Base-by-base conservation (phyloP, 2,329 filamentous ascomycete genomes). In the Rutstroemia sp. region DNA sequence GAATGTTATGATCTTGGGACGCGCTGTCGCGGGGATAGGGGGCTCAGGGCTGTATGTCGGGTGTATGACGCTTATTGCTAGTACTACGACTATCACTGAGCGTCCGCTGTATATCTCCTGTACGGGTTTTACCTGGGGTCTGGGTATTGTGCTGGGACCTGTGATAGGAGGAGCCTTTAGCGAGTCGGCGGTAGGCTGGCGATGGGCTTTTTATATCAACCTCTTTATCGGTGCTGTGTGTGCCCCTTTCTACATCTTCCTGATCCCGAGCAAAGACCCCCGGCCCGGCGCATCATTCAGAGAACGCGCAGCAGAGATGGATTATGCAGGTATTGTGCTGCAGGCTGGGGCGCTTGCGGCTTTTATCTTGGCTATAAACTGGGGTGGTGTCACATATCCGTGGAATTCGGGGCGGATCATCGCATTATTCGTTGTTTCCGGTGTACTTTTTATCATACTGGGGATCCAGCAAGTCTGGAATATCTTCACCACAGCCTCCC, bases 141-240 rank as follows among this genome's bases (percentile, higher is more conserved):
- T 19, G 3, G 74, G 73, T 3, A 65, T 67, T 34, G 66, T 73
- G 10, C 57, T 76, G 2, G 74, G 74, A 0, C 73, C 73, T 4
- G 57, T 70, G 39, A 61, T 45, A 45, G 5, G 42, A 19, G 19
- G 19, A 9, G 19, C 19, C 5, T 7, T 45, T 5, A 19, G 23
- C 12, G 23, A 19, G 25, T 72, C 51, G 69, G 71, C 23, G 67
- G 67, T 17, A 65, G 63, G 14, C 71, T 73, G 30, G 58, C 68
- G 4, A 66, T 72, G 39, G 72, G 69, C 69, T 0, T 78, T 78
- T 57, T 84, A 84, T 62, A 76, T 84, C 69, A 84, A 83, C 60
- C 70, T 83, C 0, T 67, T 78, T 48, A 72, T 77, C 1, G 79
- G 69, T 6, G 75, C 61, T 25, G 65, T 68, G 2, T 71, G 70